Conservation (phyloP, 1,284 basidiomycete genomes). For the Retiboletus flavoniger region DNA sequence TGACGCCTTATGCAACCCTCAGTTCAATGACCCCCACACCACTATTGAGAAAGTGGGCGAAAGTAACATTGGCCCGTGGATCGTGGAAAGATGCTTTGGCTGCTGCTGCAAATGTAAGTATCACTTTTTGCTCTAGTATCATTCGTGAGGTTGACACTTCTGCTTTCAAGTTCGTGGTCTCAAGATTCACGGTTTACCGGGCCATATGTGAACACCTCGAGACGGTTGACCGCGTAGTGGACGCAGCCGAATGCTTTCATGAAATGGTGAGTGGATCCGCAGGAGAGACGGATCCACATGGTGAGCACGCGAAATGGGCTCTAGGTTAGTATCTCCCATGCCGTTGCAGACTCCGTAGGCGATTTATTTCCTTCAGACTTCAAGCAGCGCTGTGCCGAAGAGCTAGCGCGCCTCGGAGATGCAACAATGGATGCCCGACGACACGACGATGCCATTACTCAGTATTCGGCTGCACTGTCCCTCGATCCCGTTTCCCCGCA, state of each 20-base stretch:
- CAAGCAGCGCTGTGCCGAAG: background rate
- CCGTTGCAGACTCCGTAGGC: no score
- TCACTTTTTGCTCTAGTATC: no score
- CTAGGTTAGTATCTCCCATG: no score
- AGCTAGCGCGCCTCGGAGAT: conserved; percentile 1
- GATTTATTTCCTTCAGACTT: no score
- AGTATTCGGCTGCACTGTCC: background rate
- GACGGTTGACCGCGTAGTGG: no score
- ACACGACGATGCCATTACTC: background rate
- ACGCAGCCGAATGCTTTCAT: no score
- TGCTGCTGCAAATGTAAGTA: background rate
- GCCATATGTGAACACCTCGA: no score
- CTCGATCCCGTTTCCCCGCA: background rate
- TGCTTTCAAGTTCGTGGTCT: background rate
- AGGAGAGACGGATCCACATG: no score
- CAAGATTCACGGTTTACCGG: no score
- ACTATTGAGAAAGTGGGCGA: conserved; percentile 1
- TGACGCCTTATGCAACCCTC: background rate
- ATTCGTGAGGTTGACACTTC: background rate
- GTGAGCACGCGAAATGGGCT: background rate
- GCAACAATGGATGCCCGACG: background rate
- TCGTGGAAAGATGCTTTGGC: background rate
- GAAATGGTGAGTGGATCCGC: background rate
- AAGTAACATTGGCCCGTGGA: background rate
- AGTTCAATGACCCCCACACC: fast-evolving